Base-by-base conservation (phyloP, 768 basidiomycete species). In the Pleurotus djamor region DNA sequence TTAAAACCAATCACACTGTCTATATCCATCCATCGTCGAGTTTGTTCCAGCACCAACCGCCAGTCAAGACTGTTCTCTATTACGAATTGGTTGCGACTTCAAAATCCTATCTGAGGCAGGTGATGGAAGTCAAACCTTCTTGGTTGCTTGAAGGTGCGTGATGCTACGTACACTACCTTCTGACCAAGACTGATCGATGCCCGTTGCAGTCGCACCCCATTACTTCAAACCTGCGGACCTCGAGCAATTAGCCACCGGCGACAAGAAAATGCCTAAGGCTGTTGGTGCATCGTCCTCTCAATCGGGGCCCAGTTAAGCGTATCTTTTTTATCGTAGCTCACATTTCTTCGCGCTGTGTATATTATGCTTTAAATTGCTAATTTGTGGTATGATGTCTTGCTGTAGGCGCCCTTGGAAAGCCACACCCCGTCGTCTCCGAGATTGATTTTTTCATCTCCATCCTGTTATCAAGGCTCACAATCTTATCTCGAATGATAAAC, bases 21-120 rank as follows among this genome's bases (percentile, higher is more conserved):
- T 94, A 96, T 69, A 92, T 98, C 60, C 97, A 99, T 67, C 97
- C 97, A 0, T 96, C 94, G 0, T 96, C 95, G 4, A 89, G 92
- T 70, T 73, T 99, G 62, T 97, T 98, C 85, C 92, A 98, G 66
- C 86, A 88, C 69, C 96, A 98, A 65, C 97, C 97, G 1, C 97
- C 97, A 0, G 84, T 94, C 10, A 91, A 89, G 69, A 91, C 92
- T 13, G 70, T 98, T 8, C 71, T 97, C 49, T 99, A 98, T 74
- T 98, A 98, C 68, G 97, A 98, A 72, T 84, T 99, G 21, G 96
- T 99, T 21, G 90, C 96, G 83, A 99, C 97, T 6, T 89, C 89
- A 41, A 98, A 98, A 74, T 98, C 97, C 35, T 99, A 97, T 68
- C 91, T 98, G 84, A 82, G 92, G 62, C 96, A 98, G 80, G 83